Conservation (phyloP, 805 yeast genomes). For the Myxozyma neotropica region DNA sequence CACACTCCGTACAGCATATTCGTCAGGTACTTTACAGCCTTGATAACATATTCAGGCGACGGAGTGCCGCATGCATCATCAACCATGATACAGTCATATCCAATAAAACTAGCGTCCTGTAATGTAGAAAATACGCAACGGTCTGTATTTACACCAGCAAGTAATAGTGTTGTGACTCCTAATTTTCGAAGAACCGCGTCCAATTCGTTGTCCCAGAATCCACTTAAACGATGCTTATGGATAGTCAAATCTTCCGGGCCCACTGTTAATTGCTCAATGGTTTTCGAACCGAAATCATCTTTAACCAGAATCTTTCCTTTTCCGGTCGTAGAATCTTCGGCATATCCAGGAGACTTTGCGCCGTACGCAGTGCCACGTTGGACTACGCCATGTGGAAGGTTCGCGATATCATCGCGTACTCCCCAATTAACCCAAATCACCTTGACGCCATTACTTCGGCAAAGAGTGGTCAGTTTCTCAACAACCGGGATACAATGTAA, state of each 20-base stretch:
- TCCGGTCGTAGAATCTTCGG: conserved; percentile 20
- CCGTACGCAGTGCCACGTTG: conserved; percentile 22
- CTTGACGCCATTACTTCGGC: conserved; percentile 14
- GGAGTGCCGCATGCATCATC: conserved; percentile 33
- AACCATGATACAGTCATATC: conserved; percentile 31
- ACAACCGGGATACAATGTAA: conserved; percentile 17
- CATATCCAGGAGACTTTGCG: conserved; percentile 26
- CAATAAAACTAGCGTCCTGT: conserved; percentile 29
- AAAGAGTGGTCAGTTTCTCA: conserved; percentile 16
- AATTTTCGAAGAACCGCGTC: conserved; percentile 22
- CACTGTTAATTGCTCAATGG: conserved; percentile 22
- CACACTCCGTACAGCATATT: conserved; percentile 25
- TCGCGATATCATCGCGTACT: conserved; percentile 24
- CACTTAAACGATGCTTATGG: conserved; percentile 30
- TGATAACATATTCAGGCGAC: conserved; percentile 27
- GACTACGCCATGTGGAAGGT: conserved; percentile 20
- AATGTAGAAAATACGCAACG: conserved; percentile 31
- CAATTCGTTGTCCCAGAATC: conserved; percentile 30
- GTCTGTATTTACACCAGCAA: conserved; percentile 31
- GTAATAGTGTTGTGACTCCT: conserved; percentile 23
- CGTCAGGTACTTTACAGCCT: conserved; percentile 24
- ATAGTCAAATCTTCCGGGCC: conserved; percentile 17
- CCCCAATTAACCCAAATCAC: conserved; percentile 34
- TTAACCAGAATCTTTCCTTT: conserved; percentile 24
- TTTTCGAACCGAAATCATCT: conserved; percentile 27